Base-by-base conservation (phyloP, 2,329 filamentous ascomycete species). In the Penicillium frequentans region DNA sequence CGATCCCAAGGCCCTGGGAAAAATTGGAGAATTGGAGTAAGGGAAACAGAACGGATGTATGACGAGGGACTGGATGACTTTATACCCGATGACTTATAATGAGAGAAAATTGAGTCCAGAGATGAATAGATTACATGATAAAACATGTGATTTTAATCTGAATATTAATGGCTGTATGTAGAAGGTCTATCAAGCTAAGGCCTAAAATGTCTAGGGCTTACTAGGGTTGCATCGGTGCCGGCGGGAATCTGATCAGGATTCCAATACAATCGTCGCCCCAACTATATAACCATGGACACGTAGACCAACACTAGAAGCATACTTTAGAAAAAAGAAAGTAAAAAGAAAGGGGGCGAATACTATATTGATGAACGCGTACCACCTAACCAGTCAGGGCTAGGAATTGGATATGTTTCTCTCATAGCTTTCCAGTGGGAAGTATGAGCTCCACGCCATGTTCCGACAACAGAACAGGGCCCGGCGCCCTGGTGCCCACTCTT, bases 341-440 rank as follows among this genome's bases (percentile, higher is more conserved):
- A 11, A 48, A 33, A 31, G 45, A 48, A 19, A 19, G 27, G 19
- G 29, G 29, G 5, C 21, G 26, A 57, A 45, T 16, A 39, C 11
- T 47, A 39, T 49, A 31, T 31, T 14, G 47, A 27, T 2, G 49
- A 49, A 53, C 49, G n/a, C 37, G 49, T 57, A 43, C 19, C 9
- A 29, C 21, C 11, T 19, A 37, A 43, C 29, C 11, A 39, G 24
- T 21, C 21, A 29, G 14, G 29, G 11, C 33, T 37, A 6, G 9
- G 52, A 54, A 54, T 54, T 35, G 51, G 55, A 47, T 33, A 54
- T 46, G 51, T 54, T 57, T 57, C 55, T 53, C 26, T 19, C 21
- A 19, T 23, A 3, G 24, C 21, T 9, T 21, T 24, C 29, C 46
- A 49, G 31, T 21, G 46, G 46, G 26, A 47, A 47, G 45, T 47